phyloP scores from a whole-genome alignment of 2,329 filamentous ascomycete species.

The Aspergillus proliferans region DNA sequence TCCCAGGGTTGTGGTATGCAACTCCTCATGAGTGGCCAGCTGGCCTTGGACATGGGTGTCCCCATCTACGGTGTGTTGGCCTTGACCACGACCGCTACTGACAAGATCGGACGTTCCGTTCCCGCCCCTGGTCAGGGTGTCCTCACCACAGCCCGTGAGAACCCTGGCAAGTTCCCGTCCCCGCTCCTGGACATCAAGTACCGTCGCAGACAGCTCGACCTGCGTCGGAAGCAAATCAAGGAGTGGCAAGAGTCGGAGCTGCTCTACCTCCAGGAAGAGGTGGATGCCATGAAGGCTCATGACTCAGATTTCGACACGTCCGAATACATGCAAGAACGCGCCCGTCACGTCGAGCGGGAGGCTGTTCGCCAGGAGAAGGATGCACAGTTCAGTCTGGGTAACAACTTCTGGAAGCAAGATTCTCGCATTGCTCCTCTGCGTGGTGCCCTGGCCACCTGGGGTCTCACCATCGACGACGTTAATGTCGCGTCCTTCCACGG shows the following conservation, averaged over 20 bases:
- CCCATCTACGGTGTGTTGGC: slow-evolving; percentile 94
- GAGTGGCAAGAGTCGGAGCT: slow-evolving; percentile 95
- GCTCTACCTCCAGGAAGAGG: slow-evolving; percentile 86
- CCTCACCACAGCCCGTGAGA: slow-evolving; percentile 87
- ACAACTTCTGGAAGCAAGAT: slow-evolving; percentile 98
- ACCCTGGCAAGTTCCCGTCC: slow-evolving; percentile 84
- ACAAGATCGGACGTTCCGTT: slow-evolving; percentile 98
- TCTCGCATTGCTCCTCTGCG: slow-evolving; percentile 88
- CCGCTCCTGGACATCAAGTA: slow-evolving; percentile 97
- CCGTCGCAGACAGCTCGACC: slow-evolving; percentile 86
- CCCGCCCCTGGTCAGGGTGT: slow-evolving; percentile 96
- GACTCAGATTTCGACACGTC: slow-evolving; percentile 66
- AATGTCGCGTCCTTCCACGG: slow-evolving; percentile 97
- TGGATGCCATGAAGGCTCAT: slow-evolving; percentile 81
- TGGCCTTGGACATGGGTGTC: slow-evolving; percentile 96
- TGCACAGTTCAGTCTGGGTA: slow-evolving; percentile 84
- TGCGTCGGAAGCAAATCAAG: slow-evolving; percentile 89
- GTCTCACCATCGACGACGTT: slow-evolving; percentile 92
- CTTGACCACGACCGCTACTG: slow-evolving; percentile 89
- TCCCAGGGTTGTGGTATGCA: slow-evolving; percentile 98
- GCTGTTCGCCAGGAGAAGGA: slow-evolving; percentile 88
- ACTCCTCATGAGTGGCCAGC: slow-evolving; percentile 93
- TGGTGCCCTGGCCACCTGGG: slow-evolving; percentile 94
- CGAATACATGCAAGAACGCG: slow-evolving; percentile 80
- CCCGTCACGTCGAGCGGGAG: slow-evolving; percentile 79